phyloP scores from a whole-genome alignment of 2,329 filamentous ascomycete genomes.

The Ascochyta lentis region DNA sequence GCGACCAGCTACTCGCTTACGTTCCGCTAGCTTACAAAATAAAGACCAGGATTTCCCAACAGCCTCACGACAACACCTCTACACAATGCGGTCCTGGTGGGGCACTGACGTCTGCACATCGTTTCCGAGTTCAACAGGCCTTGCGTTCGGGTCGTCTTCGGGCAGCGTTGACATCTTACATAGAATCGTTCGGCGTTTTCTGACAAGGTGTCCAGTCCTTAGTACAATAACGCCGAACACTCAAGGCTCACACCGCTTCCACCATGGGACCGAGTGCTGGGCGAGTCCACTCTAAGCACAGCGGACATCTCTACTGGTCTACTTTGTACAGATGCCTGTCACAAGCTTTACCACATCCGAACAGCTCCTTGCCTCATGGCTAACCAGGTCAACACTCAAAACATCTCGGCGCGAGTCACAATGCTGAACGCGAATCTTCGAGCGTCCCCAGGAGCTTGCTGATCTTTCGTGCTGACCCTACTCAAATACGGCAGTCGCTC shows the following conservation, averaged over 20 bases:
- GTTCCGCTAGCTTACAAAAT: slow-evolving; percentile 16
- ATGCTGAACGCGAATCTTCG: slow-evolving; percentile 6
- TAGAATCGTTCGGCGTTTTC: slow-evolving; percentile 13
- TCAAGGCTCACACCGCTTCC: slow-evolving; percentile 17
- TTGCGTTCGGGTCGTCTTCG: slow-evolving; percentile 9
- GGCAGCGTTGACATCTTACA: not conserved
- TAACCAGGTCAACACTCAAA: slow-evolving; percentile 1
- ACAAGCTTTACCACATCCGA: not conserved
- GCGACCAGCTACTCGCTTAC: slow-evolving; percentile 9
- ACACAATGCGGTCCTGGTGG: slow-evolving; percentile 2
- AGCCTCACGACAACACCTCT: slow-evolving; percentile 5
- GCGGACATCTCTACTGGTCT: not conserved
- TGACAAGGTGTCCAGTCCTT: slow-evolving; percentile 9
- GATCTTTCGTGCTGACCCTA: slow-evolving; percentile 9
- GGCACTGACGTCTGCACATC: slow-evolving; percentile 16
- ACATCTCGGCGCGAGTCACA: slow-evolving; percentile 3
- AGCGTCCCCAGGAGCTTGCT: slow-evolving; percentile 13
- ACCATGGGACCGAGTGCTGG: not conserved
- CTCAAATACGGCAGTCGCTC: slow-evolving; percentile 1
- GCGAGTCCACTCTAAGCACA: not conserved
- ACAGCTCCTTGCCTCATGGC: not conserved
- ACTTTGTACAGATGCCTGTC: not conserved
- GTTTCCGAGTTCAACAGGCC: not conserved
- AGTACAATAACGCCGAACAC: slow-evolving; percentile 4
- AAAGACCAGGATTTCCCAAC: slow-evolving; percentile 8